These are phyloP conservation scores for Botrytis porri DNA, from an alignment of 2,329 filamentous ascomycete species.

Conservation along the genomic window DNA sequence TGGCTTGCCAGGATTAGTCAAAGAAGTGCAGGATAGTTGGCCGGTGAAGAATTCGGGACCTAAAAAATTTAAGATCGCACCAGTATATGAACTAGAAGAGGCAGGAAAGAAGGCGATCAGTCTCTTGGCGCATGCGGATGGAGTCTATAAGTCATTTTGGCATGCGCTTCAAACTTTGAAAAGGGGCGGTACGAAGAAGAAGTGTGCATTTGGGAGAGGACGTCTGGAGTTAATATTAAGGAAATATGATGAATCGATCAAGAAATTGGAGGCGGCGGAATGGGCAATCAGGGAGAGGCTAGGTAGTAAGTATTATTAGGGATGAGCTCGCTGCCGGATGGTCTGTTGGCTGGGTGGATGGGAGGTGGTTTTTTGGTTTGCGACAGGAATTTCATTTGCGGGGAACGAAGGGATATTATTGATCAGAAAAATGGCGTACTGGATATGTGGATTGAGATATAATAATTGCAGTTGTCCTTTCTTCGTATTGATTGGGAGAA, in stretches of 20 bases:
- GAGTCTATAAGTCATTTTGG: not conserved
- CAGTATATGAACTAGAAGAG: not conserved
- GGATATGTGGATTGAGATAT: not conserved
- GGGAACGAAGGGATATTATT: not conserved
- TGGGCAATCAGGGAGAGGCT: not conserved
- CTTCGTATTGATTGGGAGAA: not conserved
- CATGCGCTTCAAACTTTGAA: not conserved
- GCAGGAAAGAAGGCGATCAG: not conserved
- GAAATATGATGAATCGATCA: not conserved
- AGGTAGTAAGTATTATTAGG: not conserved
- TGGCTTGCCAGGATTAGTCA: not conserved
- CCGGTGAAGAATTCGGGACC: not conserved
- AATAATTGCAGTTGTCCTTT: not conserved
- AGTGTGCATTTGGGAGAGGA: not conserved
- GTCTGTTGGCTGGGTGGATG: not conserved
- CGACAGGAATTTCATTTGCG: not conserved
- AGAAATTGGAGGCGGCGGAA: not conserved
- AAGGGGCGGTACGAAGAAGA: not conserved
- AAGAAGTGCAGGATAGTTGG: not conserved
- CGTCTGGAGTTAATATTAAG: not conserved
- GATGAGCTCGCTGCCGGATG: fast-evolving
- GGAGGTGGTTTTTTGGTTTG: not conserved
- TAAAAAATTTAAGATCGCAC: not conserved
- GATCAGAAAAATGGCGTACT: not conserved
- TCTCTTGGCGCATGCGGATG: not conserved